Evolutionary conservation across 2,329 filamentous ascomycete species (phyloP).

Genomic region (Alternaria sp.): DNA sequence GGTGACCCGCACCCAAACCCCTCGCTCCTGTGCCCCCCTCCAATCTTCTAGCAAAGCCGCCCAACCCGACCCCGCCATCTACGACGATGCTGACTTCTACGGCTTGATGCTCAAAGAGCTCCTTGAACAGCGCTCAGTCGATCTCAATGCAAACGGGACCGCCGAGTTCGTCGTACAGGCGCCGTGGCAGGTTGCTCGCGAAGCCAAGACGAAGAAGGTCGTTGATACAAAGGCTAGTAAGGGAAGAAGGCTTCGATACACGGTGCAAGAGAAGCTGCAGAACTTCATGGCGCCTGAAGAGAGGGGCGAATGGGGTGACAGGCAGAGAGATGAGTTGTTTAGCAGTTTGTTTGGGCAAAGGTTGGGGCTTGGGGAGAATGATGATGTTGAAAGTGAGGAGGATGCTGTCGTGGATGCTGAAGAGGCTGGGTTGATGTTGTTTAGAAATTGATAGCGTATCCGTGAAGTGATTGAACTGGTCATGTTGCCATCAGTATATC

Average conservation of each 20-base stretch:
- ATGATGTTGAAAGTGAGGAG: constrained; percentile 47
- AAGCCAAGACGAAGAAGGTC: constrained; percentile 82
- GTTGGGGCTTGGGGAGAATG: constrained; percentile 56
- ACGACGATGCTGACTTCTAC: constrained; percentile 96
- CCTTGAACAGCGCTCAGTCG: constrained; percentile 83
- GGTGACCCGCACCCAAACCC: constrained; percentile 72
- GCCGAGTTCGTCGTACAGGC: constrained; percentile 60
- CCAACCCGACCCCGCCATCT: constrained; percentile 63
- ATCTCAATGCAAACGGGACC: constrained; percentile 56
- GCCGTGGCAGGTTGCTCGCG: constrained; percentile 71
- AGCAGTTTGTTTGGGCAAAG: constrained; percentile 60
- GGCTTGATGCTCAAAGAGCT: constrained; percentile 91
- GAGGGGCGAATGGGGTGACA: constrained; percentile 78
- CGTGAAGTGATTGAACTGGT: too few species aligned
- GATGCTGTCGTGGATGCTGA: constrained; percentile 50
- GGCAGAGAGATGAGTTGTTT: constrained; percentile 73
- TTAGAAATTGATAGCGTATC: constrained; percentile 40
- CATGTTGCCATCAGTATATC: too few species aligned
- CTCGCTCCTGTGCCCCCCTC: constrained; percentile 77
- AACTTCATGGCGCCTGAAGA: constrained; percentile 98
- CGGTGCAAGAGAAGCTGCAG: constrained; percentile 94
- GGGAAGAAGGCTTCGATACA: constrained; percentile 91
- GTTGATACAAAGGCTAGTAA: constrained; percentile 96
- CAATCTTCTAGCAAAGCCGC: constrained; percentile 61
- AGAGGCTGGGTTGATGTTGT: constrained; percentile 52